Evolutionary conservation across 1,284 basidiomycete genomes (phyloP).

Genomic region (Ceratobasidium theobromae): DNA sequence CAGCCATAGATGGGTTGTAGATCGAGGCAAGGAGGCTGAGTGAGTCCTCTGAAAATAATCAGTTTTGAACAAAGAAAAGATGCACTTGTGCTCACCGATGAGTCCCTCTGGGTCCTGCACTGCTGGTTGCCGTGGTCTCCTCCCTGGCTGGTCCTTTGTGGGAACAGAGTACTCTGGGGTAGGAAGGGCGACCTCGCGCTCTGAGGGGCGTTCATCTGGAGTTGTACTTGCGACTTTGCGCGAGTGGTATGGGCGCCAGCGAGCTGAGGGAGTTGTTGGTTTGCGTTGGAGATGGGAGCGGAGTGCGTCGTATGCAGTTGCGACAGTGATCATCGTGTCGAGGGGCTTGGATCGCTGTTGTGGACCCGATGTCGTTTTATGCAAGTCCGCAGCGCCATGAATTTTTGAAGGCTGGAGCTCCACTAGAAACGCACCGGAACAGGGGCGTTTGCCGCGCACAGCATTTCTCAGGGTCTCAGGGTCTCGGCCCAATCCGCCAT

Average conservation of each 20-base stretch:
- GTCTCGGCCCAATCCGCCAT: too few species aligned
- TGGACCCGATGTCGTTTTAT: not conserved
- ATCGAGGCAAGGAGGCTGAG: slow-evolving; percentile 22
- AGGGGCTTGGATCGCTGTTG: not conserved
- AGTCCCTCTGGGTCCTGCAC: slow-evolving; percentile 28
- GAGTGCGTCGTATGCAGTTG: slow-evolving; percentile 27
- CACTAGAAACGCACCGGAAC: too few species aligned
- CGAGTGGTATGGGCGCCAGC: slow-evolving; percentile 25
- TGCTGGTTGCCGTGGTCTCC: too few species aligned
- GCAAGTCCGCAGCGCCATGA: too few species aligned
- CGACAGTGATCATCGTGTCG: slow-evolving; percentile 14
- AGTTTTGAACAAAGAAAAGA: slow-evolving; percentile 2
- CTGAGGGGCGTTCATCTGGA: slow-evolving; percentile 21
- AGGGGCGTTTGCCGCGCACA: too few species aligned
- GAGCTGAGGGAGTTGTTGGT: slow-evolving; percentile 7
- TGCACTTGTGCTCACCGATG: slow-evolving; percentile 13
- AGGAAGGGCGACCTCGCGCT: not conserved
- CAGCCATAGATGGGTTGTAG: slow-evolving; percentile 12
- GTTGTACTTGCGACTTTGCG: slow-evolving; percentile 3
- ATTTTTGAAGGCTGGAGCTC: too few species aligned
- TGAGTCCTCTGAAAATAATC: slow-evolving; percentile 11
- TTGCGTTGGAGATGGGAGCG: slow-evolving; percentile 16
- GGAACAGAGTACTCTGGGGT: too few species aligned
- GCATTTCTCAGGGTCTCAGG: too few species aligned
- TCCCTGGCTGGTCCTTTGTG: too few species aligned